phyloP scores from a whole-genome alignment of 495 filamentous ascomycete genomes.

The Penicillium verhagenii region DNA sequence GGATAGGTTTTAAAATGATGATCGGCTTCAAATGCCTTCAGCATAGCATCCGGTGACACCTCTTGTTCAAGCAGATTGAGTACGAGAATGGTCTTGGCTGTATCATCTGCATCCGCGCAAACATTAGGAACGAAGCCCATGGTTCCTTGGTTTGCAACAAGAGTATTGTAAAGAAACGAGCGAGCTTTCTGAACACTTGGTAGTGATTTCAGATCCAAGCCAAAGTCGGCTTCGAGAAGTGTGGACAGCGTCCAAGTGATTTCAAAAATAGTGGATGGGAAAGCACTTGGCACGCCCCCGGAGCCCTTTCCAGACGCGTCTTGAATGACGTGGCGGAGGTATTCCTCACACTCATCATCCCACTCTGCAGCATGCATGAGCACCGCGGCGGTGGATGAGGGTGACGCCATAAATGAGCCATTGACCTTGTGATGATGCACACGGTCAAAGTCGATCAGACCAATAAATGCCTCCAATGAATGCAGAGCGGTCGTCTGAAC shows the following conservation, averaged over 20 bases:
- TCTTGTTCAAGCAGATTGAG: constrained; percentile 28
- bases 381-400: constrained; percentile 49
- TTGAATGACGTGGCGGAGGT: constrained; percentile 24
- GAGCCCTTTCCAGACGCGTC: constrained; percentile 26
- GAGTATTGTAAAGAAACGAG: neutral
- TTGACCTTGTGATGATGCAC: constrained; percentile 43
- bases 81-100: constrained; percentile 38
- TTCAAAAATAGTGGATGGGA: constrained; percentile 38
- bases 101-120: constrained; percentile 48
- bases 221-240: constrained; percentile 5
- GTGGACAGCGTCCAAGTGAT: constrained; percentile 29
- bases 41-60: constrained; percentile 23
- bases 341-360: constrained; percentile 40
- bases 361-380: constrained; percentile 38
- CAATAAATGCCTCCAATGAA: constrained; percentile 49
- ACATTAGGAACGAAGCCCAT: constrained; percentile 23
- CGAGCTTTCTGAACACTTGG: neutral
- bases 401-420: constrained; percentile 48
- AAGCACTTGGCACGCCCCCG: constrained; percentile 32
- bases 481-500: constrained; percentile 36
- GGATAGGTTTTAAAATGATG: constrained; percentile 41
- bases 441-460: constrained; percentile 42
- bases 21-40: constrained; percentile 33
- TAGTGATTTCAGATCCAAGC: neutral
- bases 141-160: constrained; percentile 6